phyloP scores from a whole-genome alignment of 805 yeast species.

The Pichia nanzhaoensis region DNA sequence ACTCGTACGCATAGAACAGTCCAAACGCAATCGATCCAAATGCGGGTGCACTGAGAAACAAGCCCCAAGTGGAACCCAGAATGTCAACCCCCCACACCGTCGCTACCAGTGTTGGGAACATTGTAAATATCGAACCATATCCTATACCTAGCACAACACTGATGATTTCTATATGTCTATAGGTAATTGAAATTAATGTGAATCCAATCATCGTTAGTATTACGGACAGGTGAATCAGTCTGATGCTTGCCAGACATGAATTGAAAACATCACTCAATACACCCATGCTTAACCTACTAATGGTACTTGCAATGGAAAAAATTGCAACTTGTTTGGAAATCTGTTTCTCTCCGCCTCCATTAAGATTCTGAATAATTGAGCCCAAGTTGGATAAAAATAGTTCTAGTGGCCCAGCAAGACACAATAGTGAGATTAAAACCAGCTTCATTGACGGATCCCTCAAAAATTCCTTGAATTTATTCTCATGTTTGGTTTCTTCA shows the following conservation, averaged over 20 bases:
- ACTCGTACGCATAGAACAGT: conserved; percentile 56
- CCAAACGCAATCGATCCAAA: conserved; percentile 68
- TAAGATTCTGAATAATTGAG: conserved; percentile 41
- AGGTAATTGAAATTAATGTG: conserved; percentile 13
- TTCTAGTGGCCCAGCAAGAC: conserved; percentile 78
- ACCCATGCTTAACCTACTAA: conserved; percentile 60
- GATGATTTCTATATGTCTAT: conserved; percentile 10
- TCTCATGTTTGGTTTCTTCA: conserved; percentile 15
- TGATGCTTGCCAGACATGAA: conserved; percentile 1
- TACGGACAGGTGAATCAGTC: background rate
- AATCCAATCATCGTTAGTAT: background rate
- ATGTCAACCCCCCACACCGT: conserved; percentile 80
- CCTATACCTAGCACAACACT: conserved; percentile 54
- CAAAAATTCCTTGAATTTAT: conserved; percentile 29
- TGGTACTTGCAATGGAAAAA: conserved; percentile 60
- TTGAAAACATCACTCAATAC: conserved; percentile 52
- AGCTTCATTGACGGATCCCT: conserved; percentile 57
- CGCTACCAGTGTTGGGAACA: conserved; percentile 74
- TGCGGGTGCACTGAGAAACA: conserved; percentile 85
- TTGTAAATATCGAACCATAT: conserved; percentile 79
- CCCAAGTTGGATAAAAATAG: conserved; percentile 81
- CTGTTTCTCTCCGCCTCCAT: conserved; percentile 7
- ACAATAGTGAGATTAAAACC: conserved; percentile 53
- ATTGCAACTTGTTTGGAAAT: conserved; percentile 48
- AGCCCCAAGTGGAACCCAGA: conserved; percentile 88